phyloP scores from a whole-genome alignment of 257 asterid species.

The Forsythia viridissima region DNA sequence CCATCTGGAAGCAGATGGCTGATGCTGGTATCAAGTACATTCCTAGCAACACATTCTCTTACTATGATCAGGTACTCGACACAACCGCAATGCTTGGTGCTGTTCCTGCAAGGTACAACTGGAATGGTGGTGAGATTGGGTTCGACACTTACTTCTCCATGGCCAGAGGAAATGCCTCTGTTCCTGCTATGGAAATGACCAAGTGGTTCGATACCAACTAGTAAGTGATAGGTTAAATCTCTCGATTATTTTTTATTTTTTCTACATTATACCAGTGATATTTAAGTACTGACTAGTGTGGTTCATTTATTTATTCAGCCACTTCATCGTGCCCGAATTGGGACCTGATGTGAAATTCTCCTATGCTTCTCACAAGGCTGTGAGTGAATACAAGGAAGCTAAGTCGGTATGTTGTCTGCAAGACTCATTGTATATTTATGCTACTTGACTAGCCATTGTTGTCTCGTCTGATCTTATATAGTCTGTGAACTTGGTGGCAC shows the following conservation, averaged over 20 bases:
- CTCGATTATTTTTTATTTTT: neutral
- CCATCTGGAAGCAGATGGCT: constrained; percentile 65
- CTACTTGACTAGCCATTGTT: neutral
- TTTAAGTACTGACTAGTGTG: neutral
- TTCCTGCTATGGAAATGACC: constrained; percentile 59
- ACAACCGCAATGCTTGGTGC: constrained; percentile 63
- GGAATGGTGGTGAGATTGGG: constrained; percentile 59
- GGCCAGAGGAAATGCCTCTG: constrained; percentile 66
- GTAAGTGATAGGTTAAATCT: constrained; percentile 26
- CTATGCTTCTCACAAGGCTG: constrained; percentile 44
- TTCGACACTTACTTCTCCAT: constrained; percentile 50
- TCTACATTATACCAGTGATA: neutral
- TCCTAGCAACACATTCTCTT: constrained; percentile 58
- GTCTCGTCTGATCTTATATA: neutral
- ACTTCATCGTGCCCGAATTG: constrained; percentile 40
- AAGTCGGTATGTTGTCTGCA: constrained; percentile 30
- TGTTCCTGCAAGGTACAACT: constrained; percentile 54
- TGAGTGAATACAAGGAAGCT: constrained; percentile 36
- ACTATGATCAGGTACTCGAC: constrained; percentile 58
- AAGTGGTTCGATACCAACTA: constrained; percentile 61
- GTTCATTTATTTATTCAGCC: constrained; percentile 32
- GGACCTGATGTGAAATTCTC: constrained; percentile 36
- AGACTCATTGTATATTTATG: neutral
- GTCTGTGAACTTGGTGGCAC: neutral
- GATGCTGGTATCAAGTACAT: constrained; percentile 58